Conservation (phyloP, 352 stramenopile species). For the Globisporangium nodosum region DNA sequence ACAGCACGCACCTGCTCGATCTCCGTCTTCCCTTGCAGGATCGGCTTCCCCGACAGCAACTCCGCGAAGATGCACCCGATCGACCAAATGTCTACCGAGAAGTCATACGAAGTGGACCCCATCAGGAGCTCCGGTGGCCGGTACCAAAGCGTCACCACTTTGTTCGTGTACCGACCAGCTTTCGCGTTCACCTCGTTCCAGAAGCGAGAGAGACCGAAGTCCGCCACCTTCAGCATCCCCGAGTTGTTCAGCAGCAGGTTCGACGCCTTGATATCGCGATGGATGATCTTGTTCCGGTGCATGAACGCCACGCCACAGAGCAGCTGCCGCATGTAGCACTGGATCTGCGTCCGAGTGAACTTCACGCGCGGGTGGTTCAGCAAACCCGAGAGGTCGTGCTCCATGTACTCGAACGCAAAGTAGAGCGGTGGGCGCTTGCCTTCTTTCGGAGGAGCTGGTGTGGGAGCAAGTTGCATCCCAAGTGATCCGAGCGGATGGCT, state of each 20-base stretch:
- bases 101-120: slow-evolving; percentile 89
- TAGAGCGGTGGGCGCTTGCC: slow-evolving; percentile 81
- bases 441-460: slow-evolving; percentile 65
- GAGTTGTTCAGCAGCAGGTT: slow-evolving; percentile 83
- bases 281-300: slow-evolving; percentile 86
- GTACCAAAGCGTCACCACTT: slow-evolving; percentile 96
- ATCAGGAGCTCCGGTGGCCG: slow-evolving; percentile 91
- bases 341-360: slow-evolving; percentile 80
- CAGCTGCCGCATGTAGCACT: slow-evolving; percentile 86
- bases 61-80: slow-evolving; percentile 88
- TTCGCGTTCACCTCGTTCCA: slow-evolving; percentile 86
- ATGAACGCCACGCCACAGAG: slow-evolving; percentile 81
- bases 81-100: slow-evolving; percentile 93
- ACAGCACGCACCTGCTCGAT: slow-evolving; percentile 57
- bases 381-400: slow-evolving; percentile 78
- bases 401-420: slow-evolving; percentile 86
- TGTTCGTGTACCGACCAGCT: slow-evolving; percentile 89
- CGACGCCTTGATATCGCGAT: slow-evolving; percentile 84
- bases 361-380: slow-evolving; percentile 82
- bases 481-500: no score
- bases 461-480: no score
- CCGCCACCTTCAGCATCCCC: slow-evolving; percentile 78
- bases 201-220: slow-evolving; percentile 79
- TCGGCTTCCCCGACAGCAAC: slow-evolving; percentile 70
- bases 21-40: slow-evolving; percentile 78